Evolutionary conservation across 768 basidiomycete species (phyloP).

Genomic region (Trametes cinnabarina): DNA sequence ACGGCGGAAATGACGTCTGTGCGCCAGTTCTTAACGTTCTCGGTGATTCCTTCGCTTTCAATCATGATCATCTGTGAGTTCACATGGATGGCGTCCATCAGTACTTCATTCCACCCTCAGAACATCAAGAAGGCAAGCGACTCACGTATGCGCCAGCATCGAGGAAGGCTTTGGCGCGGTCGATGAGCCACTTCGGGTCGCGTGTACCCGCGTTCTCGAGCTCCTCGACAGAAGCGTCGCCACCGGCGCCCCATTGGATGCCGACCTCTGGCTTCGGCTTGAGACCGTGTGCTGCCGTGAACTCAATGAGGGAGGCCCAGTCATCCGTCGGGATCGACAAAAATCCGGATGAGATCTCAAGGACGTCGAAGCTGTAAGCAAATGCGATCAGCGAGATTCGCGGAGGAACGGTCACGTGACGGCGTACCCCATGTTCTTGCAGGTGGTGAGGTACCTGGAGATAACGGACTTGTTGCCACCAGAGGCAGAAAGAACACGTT

Average conservation of each 20-base stretch:
- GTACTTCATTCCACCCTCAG: not conserved
- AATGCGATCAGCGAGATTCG: not conserved
- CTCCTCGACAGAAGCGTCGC: slow-evolving; percentile 39
- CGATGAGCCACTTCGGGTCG: slow-evolving; percentile 41
- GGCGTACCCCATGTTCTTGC: slow-evolving; percentile 37
- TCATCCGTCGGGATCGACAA: slow-evolving; percentile 45
- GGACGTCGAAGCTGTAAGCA: slow-evolving; percentile 40
- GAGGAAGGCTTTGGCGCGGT: slow-evolving; percentile 39
- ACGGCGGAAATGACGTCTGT: slow-evolving; percentile 45
- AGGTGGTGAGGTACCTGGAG: slow-evolving; percentile 36
- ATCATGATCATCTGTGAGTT: slow-evolving; percentile 42
- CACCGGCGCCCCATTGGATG: slow-evolving; percentile 46
- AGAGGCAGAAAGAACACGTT: slow-evolving; percentile 37
- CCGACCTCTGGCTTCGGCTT: slow-evolving; percentile 47
- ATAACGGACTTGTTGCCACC: slow-evolving; percentile 33
- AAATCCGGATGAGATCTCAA: slow-evolving; percentile 46
- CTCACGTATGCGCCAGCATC: slow-evolving; percentile 38
- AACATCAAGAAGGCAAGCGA: not conserved
- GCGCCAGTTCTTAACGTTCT: slow-evolving; percentile 42
- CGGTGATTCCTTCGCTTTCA: slow-evolving; percentile 47
- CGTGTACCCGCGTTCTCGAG: slow-evolving; percentile 41
- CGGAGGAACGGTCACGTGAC: not conserved
- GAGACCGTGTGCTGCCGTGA: slow-evolving; percentile 37
- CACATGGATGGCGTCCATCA: not conserved
- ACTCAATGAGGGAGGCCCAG: slow-evolving; percentile 41